phyloP scores from a whole-genome alignment of 106 monocot genomes.

The Cymbidium sinense region DNA sequence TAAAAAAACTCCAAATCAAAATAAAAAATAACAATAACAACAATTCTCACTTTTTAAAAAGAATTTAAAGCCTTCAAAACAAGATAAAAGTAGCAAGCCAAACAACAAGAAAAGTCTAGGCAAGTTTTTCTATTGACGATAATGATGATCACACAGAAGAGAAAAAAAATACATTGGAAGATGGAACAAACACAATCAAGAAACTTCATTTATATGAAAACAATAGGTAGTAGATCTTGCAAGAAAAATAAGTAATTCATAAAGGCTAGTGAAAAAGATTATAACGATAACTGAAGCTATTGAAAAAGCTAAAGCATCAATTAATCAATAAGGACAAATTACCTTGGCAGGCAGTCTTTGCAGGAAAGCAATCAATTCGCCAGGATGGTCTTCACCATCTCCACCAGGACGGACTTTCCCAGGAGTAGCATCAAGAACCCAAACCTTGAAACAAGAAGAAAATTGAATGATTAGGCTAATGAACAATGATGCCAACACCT shows the following conservation, averaged over 20 bases:
- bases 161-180: background rate
- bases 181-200: background rate
- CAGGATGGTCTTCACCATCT: constrained; percentile 95
- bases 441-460: constrained; percentile 52
- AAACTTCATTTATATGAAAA: background rate
- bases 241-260: background rate
- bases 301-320: background rate
- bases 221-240: background rate
- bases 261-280: background rate
- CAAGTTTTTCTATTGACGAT: background rate
- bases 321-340: background rate
- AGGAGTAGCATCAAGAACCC: constrained; percentile 96
- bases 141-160: background rate
- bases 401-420: constrained; percentile 82
- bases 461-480: background rate
- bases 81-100: background rate
- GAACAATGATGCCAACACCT: background rate
- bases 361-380: constrained; percentile 71
- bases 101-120: background rate
- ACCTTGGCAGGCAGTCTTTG: constrained; percentile 73
- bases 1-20: background rate
- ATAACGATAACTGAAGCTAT: background rate
- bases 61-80: background rate
- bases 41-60: background rate
- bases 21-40: background rate